A percentile compares a stretch with the other conserved stretches of the same genome.
These are phyloP conservation scores for Aquilaria yunnanensis DNA, from an alignment of 345 rosid species.

Conservation along the genomic window DNA sequence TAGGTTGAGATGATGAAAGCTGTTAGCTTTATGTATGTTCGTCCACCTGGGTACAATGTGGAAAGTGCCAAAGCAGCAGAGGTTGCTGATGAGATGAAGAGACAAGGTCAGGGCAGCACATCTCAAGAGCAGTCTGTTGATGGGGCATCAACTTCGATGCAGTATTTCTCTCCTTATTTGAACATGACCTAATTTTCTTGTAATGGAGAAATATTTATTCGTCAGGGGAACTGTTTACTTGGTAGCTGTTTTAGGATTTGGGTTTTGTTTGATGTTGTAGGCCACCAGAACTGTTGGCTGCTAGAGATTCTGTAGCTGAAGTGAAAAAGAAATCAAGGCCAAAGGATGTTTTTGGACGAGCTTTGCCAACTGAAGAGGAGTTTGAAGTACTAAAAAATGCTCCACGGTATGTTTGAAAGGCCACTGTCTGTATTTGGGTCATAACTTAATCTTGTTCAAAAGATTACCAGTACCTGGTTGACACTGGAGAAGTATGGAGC, in stretches of 20 bases:
- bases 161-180: constrained; percentile 3
- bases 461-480: too few species aligned
- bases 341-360: constrained; percentile 96
- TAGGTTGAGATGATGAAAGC: constrained; percentile 93
- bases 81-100: constrained; percentile 47
- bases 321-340: constrained; percentile 80
- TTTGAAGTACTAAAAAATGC: constrained; percentile 82
- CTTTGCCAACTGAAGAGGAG: constrained; percentile 91
- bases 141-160: constrained; percentile 36
- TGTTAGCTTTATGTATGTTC: constrained; percentile 95
- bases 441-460: too few species aligned
- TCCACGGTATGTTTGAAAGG: constrained; percentile 48
- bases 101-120: constrained; percentile 24
- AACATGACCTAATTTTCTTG: neutral
- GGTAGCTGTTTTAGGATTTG: neutral
- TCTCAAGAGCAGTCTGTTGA: constrained; percentile 21
- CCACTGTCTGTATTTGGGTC: too few species aligned
- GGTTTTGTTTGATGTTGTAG: constrained; percentile 24
- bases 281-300: constrained; percentile 21
- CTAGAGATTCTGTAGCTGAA: constrained; percentile 23
- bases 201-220: neutral
- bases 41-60: constrained; percentile 92
- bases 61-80: constrained; percentile 99
- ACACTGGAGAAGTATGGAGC: too few species aligned
- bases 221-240: too few species aligned